phyloP scores from a whole-genome alignment of 2,329 filamentous ascomycete species.

The Fusarium domesticum region DNA sequence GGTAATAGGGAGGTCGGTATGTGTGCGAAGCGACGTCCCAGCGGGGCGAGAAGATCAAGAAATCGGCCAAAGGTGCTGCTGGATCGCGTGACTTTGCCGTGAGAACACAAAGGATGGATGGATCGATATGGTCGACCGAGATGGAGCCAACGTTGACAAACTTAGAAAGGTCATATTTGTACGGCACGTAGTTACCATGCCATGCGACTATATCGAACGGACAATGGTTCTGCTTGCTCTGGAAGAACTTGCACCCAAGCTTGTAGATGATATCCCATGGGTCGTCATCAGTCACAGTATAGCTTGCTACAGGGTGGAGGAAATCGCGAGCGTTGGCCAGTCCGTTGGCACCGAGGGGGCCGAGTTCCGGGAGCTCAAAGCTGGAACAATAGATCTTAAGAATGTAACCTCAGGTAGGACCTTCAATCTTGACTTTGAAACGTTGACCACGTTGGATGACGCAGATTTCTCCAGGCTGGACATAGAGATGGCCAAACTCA shows the following conservation, averaged over 20 bases:
- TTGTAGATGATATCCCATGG: slow-evolving; percentile 57
- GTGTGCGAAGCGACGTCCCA: slow-evolving; percentile 70
- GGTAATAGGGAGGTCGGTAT: slow-evolving; percentile 71
- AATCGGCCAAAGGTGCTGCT: slow-evolving; percentile 66
- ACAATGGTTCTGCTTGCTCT: slow-evolving; percentile 57
- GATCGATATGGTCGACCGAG: slow-evolving; percentile 67
- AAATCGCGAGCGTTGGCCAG: slow-evolving; percentile 74
- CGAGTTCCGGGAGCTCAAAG: slow-evolving; percentile 67
- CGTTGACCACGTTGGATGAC: slow-evolving; percentile 71
- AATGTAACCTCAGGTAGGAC: slow-evolving; percentile 67
- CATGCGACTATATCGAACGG: slow-evolving; percentile 79
- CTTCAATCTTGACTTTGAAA: slow-evolving; percentile 64
- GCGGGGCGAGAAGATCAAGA: slow-evolving; percentile 69
- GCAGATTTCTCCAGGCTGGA: slow-evolving; percentile 74
- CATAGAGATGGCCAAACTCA: slow-evolving; percentile 68
- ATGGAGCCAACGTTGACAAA: slow-evolving; percentile 73
- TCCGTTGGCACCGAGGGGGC: slow-evolving; percentile 69
- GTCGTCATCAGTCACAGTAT: slow-evolving; percentile 57
- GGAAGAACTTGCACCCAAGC: slow-evolving; percentile 64
- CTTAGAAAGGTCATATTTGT: slow-evolving; percentile 77
- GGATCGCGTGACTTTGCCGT: slow-evolving; percentile 58
- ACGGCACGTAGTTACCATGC: slow-evolving; percentile 81
- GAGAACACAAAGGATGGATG: slow-evolving; percentile 72
- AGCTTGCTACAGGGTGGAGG: slow-evolving; percentile 65
- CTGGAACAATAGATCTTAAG: slow-evolving; percentile 71